Evolutionary conservation across 768 basidiomycete genomes (phyloP).

Genomic region (Paxillus ammoniavirescens): DNA sequence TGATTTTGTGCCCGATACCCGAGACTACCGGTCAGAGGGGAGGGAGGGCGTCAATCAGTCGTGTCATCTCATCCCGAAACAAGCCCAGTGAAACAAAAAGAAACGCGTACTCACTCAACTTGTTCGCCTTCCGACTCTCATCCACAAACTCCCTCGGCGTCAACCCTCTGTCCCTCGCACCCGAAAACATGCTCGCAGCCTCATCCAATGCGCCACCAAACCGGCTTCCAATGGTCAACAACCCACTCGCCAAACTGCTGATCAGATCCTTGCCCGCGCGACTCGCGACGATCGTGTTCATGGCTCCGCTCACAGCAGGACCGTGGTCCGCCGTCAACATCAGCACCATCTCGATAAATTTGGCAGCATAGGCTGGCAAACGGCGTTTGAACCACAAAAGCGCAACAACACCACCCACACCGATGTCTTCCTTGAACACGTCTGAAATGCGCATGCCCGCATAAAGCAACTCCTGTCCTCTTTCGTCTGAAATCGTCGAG

Average conservation of each 20-base stretch:
- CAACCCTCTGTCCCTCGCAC: constrained; percentile 85
- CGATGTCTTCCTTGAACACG: constrained; percentile 97
- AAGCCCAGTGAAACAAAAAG: neutral
- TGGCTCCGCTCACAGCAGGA: constrained; percentile 96
- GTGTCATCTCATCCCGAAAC: constrained; percentile 6
- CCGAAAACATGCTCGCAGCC: constrained; percentile 94
- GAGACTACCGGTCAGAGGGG: constrained; percentile 51
- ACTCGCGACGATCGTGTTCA: constrained; percentile 99
- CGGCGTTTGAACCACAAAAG: constrained; percentile 98
- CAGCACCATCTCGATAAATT: constrained; percentile 99
- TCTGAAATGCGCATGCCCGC: constrained; percentile 99
- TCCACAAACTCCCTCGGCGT: constrained; percentile 99
- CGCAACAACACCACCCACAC: constrained; percentile 93
- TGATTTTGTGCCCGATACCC: constrained; percentile 99
- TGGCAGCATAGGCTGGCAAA: constrained; percentile 89
- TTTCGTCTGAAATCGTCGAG: constrained; percentile 98
- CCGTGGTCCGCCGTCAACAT: constrained; percentile 99
- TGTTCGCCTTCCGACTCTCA: constrained; percentile 87
- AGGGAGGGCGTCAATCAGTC: neutral
- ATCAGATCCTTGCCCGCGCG: constrained; percentile 99
- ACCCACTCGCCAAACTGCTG: constrained; percentile 92
- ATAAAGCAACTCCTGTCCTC: constrained; percentile 97
- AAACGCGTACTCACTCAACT: constrained; percentile 66
- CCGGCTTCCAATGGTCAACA: constrained; percentile 95
- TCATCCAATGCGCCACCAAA: constrained; percentile 99